phyloP scores from a whole-genome alignment of 108 stramenopile genomes.

The Pseudonitzschia multiseries region DNA sequence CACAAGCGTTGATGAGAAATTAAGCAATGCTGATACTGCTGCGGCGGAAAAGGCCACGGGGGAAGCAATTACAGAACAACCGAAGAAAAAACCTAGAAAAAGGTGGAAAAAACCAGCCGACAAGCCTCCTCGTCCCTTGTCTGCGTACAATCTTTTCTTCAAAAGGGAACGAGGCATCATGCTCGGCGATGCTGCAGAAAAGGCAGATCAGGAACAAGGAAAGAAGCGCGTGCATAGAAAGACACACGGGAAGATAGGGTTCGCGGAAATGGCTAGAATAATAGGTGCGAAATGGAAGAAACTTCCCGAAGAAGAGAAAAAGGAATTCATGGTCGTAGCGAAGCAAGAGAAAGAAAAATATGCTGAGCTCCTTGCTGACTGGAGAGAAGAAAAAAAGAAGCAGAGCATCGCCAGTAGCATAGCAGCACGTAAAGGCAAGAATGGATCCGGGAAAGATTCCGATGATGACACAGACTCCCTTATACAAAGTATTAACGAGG shows the following conservation, averaged over 20 bases:
- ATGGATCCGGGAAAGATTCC: neutral
- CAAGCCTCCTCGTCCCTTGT: constrained; percentile 41
- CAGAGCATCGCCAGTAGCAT: constrained; percentile 4
- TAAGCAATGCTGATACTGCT: neutral
- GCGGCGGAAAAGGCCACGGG: neutral
- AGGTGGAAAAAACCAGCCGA: constrained; percentile 45
- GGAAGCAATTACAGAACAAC: neutral
- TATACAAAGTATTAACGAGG: neutral
- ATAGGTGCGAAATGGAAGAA: constrained; percentile 66
- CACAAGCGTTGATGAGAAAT: neutral
- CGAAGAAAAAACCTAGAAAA: constrained; percentile 36
- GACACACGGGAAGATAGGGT: constrained; percentile 80
- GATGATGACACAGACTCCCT: neutral
- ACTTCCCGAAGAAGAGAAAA: constrained; percentile 18
- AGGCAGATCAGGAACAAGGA: constrained; percentile 17
- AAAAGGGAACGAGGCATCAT: constrained; percentile 35
- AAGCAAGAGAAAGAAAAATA: constrained; percentile 40
- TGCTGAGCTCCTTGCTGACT: constrained; percentile 30
- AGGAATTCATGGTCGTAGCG: constrained; percentile 29
- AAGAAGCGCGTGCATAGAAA: constrained; percentile 67
- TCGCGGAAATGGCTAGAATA: constrained; percentile 65
- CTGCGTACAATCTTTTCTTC: constrained; percentile 46
- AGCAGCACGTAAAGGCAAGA: neutral
- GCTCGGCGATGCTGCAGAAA: constrained; percentile 37
- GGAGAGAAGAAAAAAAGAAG: constrained; percentile 37